Conservation (phyloP, 306 rosid species). For the Castanospermum australe region DNA sequence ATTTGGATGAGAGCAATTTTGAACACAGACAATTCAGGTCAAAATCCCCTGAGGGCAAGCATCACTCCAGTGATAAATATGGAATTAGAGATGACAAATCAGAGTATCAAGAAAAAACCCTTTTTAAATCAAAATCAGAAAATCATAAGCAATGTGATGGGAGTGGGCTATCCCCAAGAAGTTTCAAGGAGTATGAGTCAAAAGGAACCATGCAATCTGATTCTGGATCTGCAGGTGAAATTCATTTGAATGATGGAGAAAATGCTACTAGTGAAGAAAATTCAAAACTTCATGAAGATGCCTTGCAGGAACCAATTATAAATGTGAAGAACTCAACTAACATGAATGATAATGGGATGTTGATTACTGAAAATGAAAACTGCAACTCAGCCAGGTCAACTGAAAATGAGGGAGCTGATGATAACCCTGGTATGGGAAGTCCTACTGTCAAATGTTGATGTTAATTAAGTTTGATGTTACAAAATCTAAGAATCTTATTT, state of each 20-base stretch:
- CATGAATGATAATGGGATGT: slow-evolving; percentile 33
- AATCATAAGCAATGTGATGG: slow-evolving; percentile 43
- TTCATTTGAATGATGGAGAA: slow-evolving; percentile 41
- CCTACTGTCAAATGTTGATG: slow-evolving; percentile 4
- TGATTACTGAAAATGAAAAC: slow-evolving; percentile 32
- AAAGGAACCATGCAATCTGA: slow-evolving; percentile 35
- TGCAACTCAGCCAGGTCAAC: slow-evolving; percentile 26
- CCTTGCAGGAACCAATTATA: slow-evolving; percentile 25
- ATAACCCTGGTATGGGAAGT: slow-evolving; percentile 31
- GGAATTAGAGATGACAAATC: slow-evolving; percentile 52
- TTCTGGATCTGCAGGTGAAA: slow-evolving; percentile 51
- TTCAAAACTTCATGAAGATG: slow-evolving; percentile 37
- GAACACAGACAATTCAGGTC: slow-evolving; percentile 55
- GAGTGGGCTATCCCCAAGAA: slow-evolving; percentile 46
- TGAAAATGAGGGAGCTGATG: slow-evolving; percentile 35
- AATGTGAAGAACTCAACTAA: slow-evolving; percentile 22
- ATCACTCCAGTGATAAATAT: slow-evolving; percentile 38
- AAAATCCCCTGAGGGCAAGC: slow-evolving; percentile 55
- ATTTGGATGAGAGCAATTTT: slow-evolving; percentile 37
- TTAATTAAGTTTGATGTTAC: slow-evolving; percentile 13
- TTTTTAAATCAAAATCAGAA: slow-evolving; percentile 49
- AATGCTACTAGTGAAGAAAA: slow-evolving; percentile 34
- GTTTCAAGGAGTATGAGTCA: slow-evolving; percentile 41
- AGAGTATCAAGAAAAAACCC: slow-evolving; percentile 47
- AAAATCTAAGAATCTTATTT: slow-evolving; percentile 27